Evolutionary conservation across 441 rosid species (phyloP).

Genomic region (Hura crepitans): DNA sequence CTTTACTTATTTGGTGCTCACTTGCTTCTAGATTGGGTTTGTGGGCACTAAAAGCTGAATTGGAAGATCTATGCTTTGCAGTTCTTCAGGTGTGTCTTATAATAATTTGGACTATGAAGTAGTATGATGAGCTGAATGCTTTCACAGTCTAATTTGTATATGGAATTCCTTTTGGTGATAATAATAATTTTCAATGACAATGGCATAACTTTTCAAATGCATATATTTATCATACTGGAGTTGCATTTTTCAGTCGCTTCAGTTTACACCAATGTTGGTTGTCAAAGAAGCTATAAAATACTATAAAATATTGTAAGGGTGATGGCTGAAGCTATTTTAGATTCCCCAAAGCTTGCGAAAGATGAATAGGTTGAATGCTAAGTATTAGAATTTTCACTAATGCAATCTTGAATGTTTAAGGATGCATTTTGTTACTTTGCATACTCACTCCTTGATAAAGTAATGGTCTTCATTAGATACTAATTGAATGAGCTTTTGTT

Average conservation of each 20-base stretch:
- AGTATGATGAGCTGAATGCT: conserved; percentile 4
- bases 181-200: neutral
- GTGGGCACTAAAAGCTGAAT: conserved; percentile 74
- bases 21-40: conserved; percentile 79
- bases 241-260: neutral
- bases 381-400: neutral
- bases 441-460: too few relatives aligned
- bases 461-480: neutral
- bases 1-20: conserved; percentile 69
- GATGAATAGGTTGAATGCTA: neutral
- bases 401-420: neutral
- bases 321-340: neutral
- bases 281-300: neutral
- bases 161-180: neutral
- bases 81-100: conserved; percentile 58
- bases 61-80: conserved; percentile 74
- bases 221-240: neutral
- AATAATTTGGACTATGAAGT: too few relatives aligned
- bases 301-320: neutral
- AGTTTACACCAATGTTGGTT: neutral
- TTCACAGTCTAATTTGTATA: neutral
- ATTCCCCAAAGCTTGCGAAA: neutral
- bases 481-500: neutral
- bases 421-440: neutral
- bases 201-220: neutral